Evolutionary conservation across 257 asterid genomes (phyloP).

Genomic region (Misopates orontium): DNA sequence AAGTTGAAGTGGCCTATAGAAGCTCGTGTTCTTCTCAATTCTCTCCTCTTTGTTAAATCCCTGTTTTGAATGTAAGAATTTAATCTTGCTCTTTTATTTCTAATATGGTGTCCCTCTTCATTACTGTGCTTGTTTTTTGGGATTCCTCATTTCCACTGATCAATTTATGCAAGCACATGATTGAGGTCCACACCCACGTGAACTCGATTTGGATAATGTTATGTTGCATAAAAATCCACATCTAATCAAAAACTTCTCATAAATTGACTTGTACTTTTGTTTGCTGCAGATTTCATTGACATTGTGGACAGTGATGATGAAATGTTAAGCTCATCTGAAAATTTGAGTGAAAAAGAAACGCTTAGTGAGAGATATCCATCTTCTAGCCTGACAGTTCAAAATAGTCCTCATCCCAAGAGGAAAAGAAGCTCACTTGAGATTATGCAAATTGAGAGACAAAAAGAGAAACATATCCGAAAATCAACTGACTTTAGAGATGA

Average conservation of each 20-base stretch:
- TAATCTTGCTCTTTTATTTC: neutral
- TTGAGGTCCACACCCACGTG: neutral
- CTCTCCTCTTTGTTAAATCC: too few species aligned
- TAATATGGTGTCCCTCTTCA: neutral
- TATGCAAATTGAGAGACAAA: neutral
- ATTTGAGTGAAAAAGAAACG: neutral
- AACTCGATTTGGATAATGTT: neutral
- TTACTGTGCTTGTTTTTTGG: neutral
- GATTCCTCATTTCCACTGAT: neutral
- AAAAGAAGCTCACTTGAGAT: slow-evolving; percentile 14
- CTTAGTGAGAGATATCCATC: neutral
- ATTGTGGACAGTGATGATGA: neutral
- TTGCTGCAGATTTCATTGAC: neutral
- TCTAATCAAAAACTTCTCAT: neutral
- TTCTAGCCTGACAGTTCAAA: neutral
- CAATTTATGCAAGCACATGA: neutral
- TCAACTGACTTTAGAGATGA: neutral
- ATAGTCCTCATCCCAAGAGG: neutral
- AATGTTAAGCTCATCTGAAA: neutral
- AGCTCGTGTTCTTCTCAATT: too few species aligned
- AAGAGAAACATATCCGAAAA: neutral
- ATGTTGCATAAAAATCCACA: neutral
- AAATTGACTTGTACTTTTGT: slow-evolving; percentile 1
- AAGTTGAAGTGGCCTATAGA: too few species aligned
- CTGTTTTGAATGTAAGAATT: too few species aligned